These are phyloP conservation scores for Gastrolobium bilobum DNA, from an alignment of 306 rosid species.

Conservation along the genomic window DNA sequence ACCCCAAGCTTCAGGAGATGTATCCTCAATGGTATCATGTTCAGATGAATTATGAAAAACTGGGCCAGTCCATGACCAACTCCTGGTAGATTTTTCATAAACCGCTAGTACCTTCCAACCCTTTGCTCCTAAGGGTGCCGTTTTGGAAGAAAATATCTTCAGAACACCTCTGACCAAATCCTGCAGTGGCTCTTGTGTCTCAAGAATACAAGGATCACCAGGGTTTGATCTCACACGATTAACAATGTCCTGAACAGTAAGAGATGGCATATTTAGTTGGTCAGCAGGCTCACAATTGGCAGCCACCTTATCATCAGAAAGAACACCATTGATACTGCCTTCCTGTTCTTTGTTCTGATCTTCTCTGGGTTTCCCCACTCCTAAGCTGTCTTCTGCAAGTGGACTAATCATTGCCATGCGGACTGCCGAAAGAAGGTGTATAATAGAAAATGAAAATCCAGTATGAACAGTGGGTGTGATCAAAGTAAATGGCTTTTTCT, in stretches of 20 bases:
- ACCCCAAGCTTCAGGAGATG: conserved; percentile 95
- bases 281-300: conserved; percentile 60
- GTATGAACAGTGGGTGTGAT: conserved; percentile 95
- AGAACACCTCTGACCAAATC: conserved; percentile 99
- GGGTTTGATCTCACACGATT: conserved; percentile 91
- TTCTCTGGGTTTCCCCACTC: conserved; percentile 59
- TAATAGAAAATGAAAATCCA: conserved; percentile 92
- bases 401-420: conserved; percentile 89
- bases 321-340: conserved; percentile 55
- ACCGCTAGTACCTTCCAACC: conserved; percentile 90
- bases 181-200: conserved; percentile 97
- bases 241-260: conserved; percentile 87
- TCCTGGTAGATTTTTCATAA: conserved; percentile 79
- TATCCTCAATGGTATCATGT: conserved; percentile 78
- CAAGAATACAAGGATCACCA: conserved; percentile 94
- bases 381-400: conserved; percentile 71
- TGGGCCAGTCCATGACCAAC: conserved; percentile 97
- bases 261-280: conserved; percentile 64
- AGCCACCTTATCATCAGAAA: conserved; percentile 56
- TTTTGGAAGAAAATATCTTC: conserved; percentile 93
- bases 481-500: conserved; percentile 78
- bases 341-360: conserved; percentile 62
- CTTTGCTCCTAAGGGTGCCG: conserved; percentile 97
- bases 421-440: conserved; percentile 96
- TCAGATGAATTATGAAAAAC: conserved; percentile 66